Percentiles rank a stretch among this genome's conserved stretches.
phyloP scores from a whole-genome alignment of 2,329 filamentous ascomycete genomes.

The Pseudogymnoascus sp. region DNA sequence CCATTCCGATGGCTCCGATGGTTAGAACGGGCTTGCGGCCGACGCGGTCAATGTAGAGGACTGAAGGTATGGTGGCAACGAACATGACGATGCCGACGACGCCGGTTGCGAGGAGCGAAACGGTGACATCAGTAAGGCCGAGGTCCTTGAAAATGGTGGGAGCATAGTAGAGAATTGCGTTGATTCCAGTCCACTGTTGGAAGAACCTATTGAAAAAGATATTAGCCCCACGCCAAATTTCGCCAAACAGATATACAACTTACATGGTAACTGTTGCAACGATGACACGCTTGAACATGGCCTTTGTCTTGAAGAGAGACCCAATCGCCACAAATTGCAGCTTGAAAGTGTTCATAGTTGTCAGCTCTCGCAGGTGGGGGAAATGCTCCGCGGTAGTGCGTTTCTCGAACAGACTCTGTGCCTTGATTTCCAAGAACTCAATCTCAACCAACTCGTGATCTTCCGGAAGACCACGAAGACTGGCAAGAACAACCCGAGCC shows the following conservation, averaged over 20 bases:
- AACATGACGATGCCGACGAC: conserved; percentile 67
- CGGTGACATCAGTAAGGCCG: conserved; percentile 38
- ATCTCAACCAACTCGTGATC: conserved; percentile 64
- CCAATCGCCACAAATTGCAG: conserved; percentile 61
- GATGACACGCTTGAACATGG: conserved; percentile 60
- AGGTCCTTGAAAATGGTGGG: conserved; percentile 35
- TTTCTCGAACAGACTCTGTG: conserved; percentile 71
- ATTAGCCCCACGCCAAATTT: neutral
- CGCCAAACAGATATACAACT: neutral
- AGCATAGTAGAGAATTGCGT: conserved; percentile 38
- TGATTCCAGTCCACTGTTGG: conserved; percentile 43
- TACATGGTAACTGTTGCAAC: conserved; percentile 54
- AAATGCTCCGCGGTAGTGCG: conserved; percentile 59
- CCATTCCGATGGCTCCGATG: conserved; percentile 61
- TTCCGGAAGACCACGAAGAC: conserved; percentile 51
- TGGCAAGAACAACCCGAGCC: conserved; percentile 54
- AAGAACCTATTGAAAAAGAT: conserved; percentile 35
- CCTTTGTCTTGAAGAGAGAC: conserved; percentile 54
- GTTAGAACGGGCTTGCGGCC: conserved; percentile 56
- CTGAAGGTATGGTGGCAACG: conserved; percentile 57
- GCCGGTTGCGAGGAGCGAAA: conserved; percentile 58
- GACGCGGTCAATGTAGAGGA: conserved; percentile 57
- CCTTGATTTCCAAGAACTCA: conserved; percentile 78
- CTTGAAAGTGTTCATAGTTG: conserved; percentile 56
- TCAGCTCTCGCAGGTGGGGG: conserved; percentile 54